phyloP scores from a whole-genome alignment of 257 asterid genomes.

The Euphrasia confusa region DNA sequence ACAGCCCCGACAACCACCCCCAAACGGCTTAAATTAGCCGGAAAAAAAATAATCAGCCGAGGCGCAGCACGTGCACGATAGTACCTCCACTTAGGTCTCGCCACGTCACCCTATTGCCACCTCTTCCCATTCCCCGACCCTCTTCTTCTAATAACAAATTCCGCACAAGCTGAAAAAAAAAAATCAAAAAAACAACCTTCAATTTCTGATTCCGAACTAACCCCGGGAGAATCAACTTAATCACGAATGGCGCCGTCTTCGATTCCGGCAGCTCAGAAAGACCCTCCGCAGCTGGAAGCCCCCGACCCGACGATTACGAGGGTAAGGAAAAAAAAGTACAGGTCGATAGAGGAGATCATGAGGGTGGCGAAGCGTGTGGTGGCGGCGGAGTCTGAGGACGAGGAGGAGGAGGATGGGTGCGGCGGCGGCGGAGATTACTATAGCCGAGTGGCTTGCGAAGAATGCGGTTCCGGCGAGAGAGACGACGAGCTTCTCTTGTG shows the following conservation, averaged over 20 bases:
- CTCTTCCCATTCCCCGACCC: constrained; percentile 27
- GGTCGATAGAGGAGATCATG: constrained; percentile 55
- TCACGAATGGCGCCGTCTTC: constrained; percentile 35
- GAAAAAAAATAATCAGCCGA: not conserved
- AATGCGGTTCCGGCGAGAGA: constrained; percentile 71
- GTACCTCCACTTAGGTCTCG: constrained; percentile 20
- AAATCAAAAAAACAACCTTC: not conserved
- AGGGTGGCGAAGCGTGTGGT: constrained; percentile 42
- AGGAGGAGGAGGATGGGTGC: constrained; percentile 14
- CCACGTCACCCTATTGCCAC: constrained; percentile 37
- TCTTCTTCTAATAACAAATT: constrained; percentile 16
- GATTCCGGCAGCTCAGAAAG: constrained; percentile 28
- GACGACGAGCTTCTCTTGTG: constrained; percentile 62
- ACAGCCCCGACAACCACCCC: constrained; percentile 11
- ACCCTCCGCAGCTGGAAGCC: constrained; percentile 23
- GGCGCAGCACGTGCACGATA: constrained; percentile 24
- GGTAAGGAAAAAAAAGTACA: constrained; percentile 31
- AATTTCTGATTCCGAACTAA: constrained; percentile 30
- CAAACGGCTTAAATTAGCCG: constrained; percentile 19
- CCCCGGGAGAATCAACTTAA: constrained; percentile 25
- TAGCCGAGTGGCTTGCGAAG: constrained; percentile 44
- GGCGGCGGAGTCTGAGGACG: constrained; percentile 18
- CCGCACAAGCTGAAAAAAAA: constrained; percentile 10
- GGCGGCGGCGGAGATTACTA: constrained; percentile 30
- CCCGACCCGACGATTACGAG: constrained; percentile 8